A percentile compares a stretch with the other conserved stretches of the same genome.
Evolutionary conservation across 352 stramenopile genomes (phyloP).

Genomic region (Phytophthora megakarya): DNA sequence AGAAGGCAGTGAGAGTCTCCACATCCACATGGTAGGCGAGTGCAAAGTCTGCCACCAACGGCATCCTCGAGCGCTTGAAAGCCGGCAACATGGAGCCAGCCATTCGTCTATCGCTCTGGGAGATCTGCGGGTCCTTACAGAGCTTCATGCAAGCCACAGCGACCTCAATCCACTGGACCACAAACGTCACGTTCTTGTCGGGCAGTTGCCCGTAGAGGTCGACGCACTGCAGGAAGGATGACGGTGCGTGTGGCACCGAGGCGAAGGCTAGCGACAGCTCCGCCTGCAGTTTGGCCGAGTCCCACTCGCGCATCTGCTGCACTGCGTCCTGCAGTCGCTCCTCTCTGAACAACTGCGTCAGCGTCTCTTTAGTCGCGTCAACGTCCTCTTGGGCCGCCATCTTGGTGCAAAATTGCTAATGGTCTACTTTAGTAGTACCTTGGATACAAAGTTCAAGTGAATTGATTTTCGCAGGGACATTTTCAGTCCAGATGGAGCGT

Average conservation of each 20-base stretch:
- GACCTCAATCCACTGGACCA: constrained; percentile 29
- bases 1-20: constrained; percentile 39
- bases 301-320: constrained; percentile 41
- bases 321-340: constrained; percentile 32
- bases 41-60: constrained; percentile 49
- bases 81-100: constrained; percentile 50
- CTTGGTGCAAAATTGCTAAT: constrained; percentile 3
- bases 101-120: constrained; percentile 37
- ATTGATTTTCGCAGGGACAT: constrained; percentile 18
- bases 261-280: constrained; percentile 47
- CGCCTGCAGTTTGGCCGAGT: constrained; percentile 32
- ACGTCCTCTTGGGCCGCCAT: constrained; percentile 7
- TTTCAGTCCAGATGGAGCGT: constrained; percentile 18
- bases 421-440: too few relatives aligned
- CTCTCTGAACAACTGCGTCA: constrained; percentile 43
- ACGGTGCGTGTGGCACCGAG: constrained; percentile 34
- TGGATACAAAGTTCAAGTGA: constrained; percentile 29
- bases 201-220: constrained; percentile 33
- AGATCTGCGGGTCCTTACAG: constrained; percentile 26
- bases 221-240: constrained; percentile 48
- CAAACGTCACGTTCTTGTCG: constrained; percentile 25
- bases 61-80: constrained; percentile 38
- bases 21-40: constrained; percentile 45
- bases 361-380: constrained; percentile 10
- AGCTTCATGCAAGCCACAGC: constrained; percentile 29